Evolutionary conservation across 176 grass and related monocot genomes (phyloP), one percentile per base, ranked within the genome.

Genomic region (Aegilops longissima): DNA sequence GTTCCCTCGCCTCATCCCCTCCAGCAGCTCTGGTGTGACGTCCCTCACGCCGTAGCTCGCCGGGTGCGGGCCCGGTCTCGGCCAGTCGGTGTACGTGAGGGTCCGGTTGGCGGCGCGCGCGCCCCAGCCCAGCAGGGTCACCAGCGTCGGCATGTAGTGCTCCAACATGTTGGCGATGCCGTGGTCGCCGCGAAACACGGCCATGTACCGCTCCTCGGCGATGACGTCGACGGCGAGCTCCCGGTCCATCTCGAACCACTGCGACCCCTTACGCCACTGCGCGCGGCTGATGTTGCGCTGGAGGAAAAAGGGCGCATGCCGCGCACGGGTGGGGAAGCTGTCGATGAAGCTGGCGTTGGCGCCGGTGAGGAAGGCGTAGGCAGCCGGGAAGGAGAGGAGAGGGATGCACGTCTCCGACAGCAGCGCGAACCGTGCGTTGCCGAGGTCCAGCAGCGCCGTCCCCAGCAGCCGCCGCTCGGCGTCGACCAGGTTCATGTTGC

Each of bases 131-230:
- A 90, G 40, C 30, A 90, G 4, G 88, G 13, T 83, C 18, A 90
- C 78, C 76, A 97, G 85, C 73, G 90, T 97, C 3, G 92, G 84
- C 20, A 97, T 79, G 82, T 97, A 97, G 79, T 97, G 94, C 87
- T 94, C 94, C 24, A 94, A 86, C 56, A 92, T 85, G 16, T 92
- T 81, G 76, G 69, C 79, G 59, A 27, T 29, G 20, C 3, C 31
- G 9, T 31, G 80, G 5, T 76, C 47, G 20, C 73, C 70, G 20
- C 83, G 85, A 64, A 96, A 96, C 77, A 85, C 82, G 30, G 83
- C 74, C 85, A 88, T 86, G 80, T 88, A 93, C 83, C 0, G 2
- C 33, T 59, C 88, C 73, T 96, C 94, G 6, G 84, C 75, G 51
- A 96, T 67, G 9, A 91, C 67, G 29, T 88, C 68, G 5, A 90